Evolutionary conservation across 495 filamentous ascomycete species (phyloP).

Genomic region (Evansstolkia leycettana): DNA sequence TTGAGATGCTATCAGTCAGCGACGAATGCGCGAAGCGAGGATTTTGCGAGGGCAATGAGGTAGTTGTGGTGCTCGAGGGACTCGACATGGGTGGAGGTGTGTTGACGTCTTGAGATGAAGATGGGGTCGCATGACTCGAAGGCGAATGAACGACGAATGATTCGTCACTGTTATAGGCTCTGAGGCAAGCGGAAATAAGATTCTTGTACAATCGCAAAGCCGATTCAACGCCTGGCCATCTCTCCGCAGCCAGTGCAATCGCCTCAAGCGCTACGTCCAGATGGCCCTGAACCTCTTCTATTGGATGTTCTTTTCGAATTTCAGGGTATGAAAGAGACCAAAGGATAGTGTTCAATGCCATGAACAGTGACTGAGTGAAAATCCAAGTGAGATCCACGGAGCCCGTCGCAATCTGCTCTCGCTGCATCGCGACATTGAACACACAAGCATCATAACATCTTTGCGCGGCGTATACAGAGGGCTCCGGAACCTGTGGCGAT

Average conservation of each 20-base stretch:
- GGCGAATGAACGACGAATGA: slow-evolving; percentile 55
- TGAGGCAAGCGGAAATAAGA: slow-evolving; percentile 70
- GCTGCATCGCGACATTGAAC: slow-evolving; percentile 67
- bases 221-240: slow-evolving; percentile 83
- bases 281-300: slow-evolving; percentile 58
- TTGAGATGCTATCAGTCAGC: slow-evolving; percentile 20
- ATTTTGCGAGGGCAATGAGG: slow-evolving; percentile 25
- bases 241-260: slow-evolving; percentile 59
- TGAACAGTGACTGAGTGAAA: slow-evolving; percentile 76
- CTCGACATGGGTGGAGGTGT: slow-evolving; percentile 41
- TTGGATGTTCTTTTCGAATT: slow-evolving; percentile 54
- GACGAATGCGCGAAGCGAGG: slow-evolving; percentile 14
- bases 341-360: slow-evolving; percentile 73
- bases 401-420: slow-evolving; percentile 57
- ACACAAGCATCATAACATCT: slow-evolving; percentile 72
- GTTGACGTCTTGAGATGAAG: slow-evolving; percentile 27
- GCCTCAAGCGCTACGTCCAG: slow-evolving; percentile 61
- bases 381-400: slow-evolving; percentile 85
- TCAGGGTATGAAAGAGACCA: slow-evolving; percentile 82
- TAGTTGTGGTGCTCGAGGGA: slow-evolving; percentile 28
- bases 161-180: slow-evolving; percentile 63
- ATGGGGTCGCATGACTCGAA: slow-evolving; percentile 34
- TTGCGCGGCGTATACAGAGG: slow-evolving; percentile 57
- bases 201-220: slow-evolving; percentile 68
- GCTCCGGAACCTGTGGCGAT: slow-evolving; percentile 79